Evolutionary conservation across 164 flowering plant genomes (phyloP).

Genomic region (Nymphaea colorata): DNA sequence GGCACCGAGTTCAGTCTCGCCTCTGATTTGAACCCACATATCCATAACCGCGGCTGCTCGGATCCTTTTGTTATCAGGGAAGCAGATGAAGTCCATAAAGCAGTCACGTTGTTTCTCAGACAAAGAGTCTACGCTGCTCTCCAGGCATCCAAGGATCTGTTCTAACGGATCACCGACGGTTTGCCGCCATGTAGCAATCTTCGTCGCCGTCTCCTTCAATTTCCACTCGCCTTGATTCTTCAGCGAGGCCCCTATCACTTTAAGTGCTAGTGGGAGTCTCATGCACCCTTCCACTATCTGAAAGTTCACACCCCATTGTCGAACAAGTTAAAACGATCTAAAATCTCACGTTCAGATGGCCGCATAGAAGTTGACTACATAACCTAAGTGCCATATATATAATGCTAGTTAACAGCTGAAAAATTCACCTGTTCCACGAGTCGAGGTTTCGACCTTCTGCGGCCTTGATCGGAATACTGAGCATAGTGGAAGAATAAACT

Average conservation of each 20-base stretch:
- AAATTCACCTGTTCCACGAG: neutral
- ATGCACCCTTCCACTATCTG: slow-evolving; percentile 66
- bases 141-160: slow-evolving; percentile 53
- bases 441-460: neutral
- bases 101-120: slow-evolving; percentile 43
- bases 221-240: slow-evolving; percentile 38
- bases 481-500: neutral
- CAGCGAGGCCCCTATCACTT: slow-evolving; percentile 77
- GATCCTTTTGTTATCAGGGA: slow-evolving; percentile 45
- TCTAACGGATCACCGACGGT: slow-evolving; percentile 29
- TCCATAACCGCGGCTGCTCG: slow-evolving; percentile 32
- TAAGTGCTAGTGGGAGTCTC: slow-evolving; percentile 73
- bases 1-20: slow-evolving; percentile 8
- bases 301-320: neutral
- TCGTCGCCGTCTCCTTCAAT: slow-evolving; percentile 52
- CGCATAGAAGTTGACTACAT: too few species aligned
- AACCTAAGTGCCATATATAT: too few species aligned
- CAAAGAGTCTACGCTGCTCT: slow-evolving; percentile 33
- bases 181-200: slow-evolving; percentile 17
- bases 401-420: too few species aligned
- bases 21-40: slow-evolving; percentile 26
- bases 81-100: slow-evolving; percentile 39
- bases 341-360: too few species aligned
- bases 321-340: too few species aligned
- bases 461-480: neutral